Evolutionary conservation across 2,329 filamentous ascomycete species (phyloP), one percentile per base, ranked within the genome.

Genomic region (Hymenoscyphus linearis): DNA sequence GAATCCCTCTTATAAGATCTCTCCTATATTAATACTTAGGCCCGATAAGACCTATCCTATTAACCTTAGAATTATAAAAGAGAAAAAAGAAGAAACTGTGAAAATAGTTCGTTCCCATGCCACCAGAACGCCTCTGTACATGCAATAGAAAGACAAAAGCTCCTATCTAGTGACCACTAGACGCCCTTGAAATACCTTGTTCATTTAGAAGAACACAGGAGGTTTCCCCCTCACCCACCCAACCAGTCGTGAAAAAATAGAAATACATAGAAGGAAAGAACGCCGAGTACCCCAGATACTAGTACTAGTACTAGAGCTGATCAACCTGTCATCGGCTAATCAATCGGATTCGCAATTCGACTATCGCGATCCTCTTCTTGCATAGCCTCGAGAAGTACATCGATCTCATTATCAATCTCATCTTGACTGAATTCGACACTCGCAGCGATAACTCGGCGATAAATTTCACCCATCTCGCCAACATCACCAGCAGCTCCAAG

Each of bases 391-490:
- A 60, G 44, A 7, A 60, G 7, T 22, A 53, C 27, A 31, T 60
- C 59, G n/a, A 60, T 60, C 40, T 60, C 59, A 16, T n/a, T 18
- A 72, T 91, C 88, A 37, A 91, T 80, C 65, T 84, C 86, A 66
- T 89, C 86, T 61, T 89, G 87, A 66, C 84, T 80, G 16, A 86
- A 80, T 27, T 87, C 86, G 31, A 92, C 77, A 62, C 89, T 90
- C 62, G 83, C 82, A 62, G 83, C 84, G 35, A 91, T 83, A 13
- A 60, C 54, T 25, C 37, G 52, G 2, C 88, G 82, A 73, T 93
- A 93, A 72, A 87, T 85, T 67, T 87, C 86, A 66, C 89, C 89
- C 71, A 86, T 86, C 73, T 90, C 87, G 37, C 87, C 85, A 40
- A 87, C 47, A 54, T 59, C 85, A 50, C 89, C 89, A 12, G 89